Conservation (phyloP, 2,329 filamentous ascomycete species). For the Botrytis fragariae region DNA sequence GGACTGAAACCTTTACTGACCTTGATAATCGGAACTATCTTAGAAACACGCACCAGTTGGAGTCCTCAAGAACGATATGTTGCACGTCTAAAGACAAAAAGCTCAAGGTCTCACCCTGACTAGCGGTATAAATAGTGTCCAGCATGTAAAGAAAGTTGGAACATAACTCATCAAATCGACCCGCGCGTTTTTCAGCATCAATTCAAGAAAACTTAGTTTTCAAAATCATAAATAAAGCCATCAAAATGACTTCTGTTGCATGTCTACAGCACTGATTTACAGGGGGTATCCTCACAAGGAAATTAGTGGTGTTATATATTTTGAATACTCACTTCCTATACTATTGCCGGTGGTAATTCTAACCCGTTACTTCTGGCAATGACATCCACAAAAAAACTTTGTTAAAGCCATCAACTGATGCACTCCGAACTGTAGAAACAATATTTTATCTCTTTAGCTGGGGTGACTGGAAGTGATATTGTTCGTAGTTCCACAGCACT, state of each 20-base stretch:
- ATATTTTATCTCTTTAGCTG: not conserved
- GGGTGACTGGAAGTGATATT: not conserved
- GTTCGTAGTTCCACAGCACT: not conserved
- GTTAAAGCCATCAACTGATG: too few species aligned
- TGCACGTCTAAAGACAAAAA: not conserved
- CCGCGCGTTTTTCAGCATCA: not conserved
- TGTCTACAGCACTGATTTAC: not conserved
- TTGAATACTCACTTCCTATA: not conserved
- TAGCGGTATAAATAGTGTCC: not conserved
- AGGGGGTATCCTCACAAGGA: not conserved
- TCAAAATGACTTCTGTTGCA: not conserved
- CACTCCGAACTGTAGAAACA: too few species aligned
- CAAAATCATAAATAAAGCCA: not conserved
- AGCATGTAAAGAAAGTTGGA: not conserved
- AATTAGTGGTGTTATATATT: fast-evolving
- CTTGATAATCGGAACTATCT: not conserved
- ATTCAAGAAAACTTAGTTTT: not conserved
- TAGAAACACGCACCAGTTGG: not conserved
- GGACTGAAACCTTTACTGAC: not conserved
- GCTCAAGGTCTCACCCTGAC: not conserved
- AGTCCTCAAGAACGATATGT: not conserved
- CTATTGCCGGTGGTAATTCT: too few species aligned
- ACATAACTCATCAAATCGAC: not conserved
- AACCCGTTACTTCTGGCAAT: not conserved
- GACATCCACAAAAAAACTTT: too few species aligned